Conservation (phyloP, 805 yeast species). For the Candida morakotiae region DNA sequence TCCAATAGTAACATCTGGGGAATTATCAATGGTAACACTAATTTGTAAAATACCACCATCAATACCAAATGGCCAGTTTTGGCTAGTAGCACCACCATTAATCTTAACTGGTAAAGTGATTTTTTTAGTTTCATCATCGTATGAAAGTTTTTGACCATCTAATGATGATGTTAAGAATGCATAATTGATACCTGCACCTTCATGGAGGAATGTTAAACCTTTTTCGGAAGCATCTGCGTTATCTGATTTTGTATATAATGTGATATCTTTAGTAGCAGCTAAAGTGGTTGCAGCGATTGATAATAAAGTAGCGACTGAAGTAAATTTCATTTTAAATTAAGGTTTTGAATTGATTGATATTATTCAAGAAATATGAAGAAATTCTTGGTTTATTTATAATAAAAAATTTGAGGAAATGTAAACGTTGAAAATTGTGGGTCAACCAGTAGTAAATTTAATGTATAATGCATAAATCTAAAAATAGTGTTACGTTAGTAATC, state of each 20-base stretch:
- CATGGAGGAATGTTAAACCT: conserved; percentile 30
- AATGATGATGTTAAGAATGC: conserved; percentile 17
- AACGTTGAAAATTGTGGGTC: background rate
- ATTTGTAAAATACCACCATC: conserved; percentile 10
- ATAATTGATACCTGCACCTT: conserved; percentile 46
- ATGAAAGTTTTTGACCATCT: conserved; percentile 15
- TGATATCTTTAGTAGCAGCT: conserved; percentile 11
- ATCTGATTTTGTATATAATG: conserved; percentile 21
- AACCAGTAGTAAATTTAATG: no score
- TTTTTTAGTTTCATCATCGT: conserved; percentile 12
- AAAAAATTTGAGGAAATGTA: background rate
- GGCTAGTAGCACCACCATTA: conserved; percentile 2
- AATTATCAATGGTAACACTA: conserved; percentile 7
- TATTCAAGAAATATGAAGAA: background rate
- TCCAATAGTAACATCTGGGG: conserved; percentile 9
- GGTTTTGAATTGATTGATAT: background rate
- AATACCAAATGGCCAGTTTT: background rate
- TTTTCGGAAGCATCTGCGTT: conserved; percentile 22
- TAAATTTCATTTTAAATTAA: conserved; percentile 5
- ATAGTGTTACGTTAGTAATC: no score
- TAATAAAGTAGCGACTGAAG: conserved; percentile 5
- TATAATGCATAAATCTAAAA: no score
- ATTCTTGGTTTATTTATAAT: background rate
- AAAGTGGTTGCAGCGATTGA: conserved; percentile 9
- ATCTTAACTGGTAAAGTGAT: conserved; percentile 2